Evolutionary conservation across 768 basidiomycete species (phyloP), one percentile per base, ranked within the genome.

Genomic region (Lactarius vividus): DNA sequence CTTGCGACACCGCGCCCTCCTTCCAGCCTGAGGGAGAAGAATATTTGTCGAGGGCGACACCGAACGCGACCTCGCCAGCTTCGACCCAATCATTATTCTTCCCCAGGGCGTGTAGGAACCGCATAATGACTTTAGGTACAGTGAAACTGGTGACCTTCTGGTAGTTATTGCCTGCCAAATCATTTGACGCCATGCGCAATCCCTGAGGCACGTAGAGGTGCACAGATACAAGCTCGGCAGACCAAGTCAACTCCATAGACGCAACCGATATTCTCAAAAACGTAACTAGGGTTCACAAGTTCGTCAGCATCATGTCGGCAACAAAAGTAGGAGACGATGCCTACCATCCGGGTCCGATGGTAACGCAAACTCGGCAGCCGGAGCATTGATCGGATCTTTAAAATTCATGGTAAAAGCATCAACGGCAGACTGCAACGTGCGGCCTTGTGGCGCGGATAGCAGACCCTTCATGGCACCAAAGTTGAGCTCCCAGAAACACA

Each of bases 401-500:
- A 87, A 96, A 69, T 91, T 92, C 67, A 86, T 73, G 8, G 81
- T 80, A 67, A 97, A 89, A 0, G 86, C 80, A 44, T 80, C 78
- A 4, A 79, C 75, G 26, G 85, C 86, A 6, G 85, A 80, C 10
- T 76, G 74, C 15, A 95, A 70, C 18, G 83, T 69, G 66, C 79
- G 77, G 6, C 77, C 78, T 69, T 92, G 83, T 18, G 76, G 73
- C 9, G 87, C 84, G 2, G 88, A 83, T 23, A 88, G 66, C 29
- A 81, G 72, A 0, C 81, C 81, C 71, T 85, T 87, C 56, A 92
- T 73, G 39, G 80, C 73, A 7, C 93, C 93, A 20, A 94, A 40
- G n/a, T 78, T 78, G 54, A 96, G 84, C 72, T 96, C 94, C 96
- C 96, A 98, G 16, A 97, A 83, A 73, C 96, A 98, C 6, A 96